These are phyloP conservation scores for Lumnitzera racemosa DNA, from an alignment of 345 rosid genomes.

Conservation along the genomic window DNA sequence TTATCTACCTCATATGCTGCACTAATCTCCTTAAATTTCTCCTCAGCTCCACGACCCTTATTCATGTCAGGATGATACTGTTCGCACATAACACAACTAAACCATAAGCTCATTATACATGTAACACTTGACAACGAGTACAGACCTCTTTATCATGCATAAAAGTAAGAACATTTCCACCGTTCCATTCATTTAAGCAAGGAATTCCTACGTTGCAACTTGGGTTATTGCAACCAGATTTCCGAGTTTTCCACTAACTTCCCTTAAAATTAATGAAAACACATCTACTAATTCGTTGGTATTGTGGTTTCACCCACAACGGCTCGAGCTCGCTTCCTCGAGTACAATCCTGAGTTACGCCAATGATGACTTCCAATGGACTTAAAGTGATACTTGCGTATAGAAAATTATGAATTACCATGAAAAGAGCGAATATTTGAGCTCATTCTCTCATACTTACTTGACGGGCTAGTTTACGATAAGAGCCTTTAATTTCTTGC, in stretches of 20 bases:
- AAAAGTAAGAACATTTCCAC: not conserved
- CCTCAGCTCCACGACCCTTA: slow-evolving; percentile 77
- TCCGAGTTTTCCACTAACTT: too few species aligned
- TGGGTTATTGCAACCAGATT: too few species aligned
- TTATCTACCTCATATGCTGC: slow-evolving; percentile 86
- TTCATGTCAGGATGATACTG: slow-evolving; percentile 94
- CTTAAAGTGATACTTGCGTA: too few species aligned
- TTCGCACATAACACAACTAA: slow-evolving; percentile 14
- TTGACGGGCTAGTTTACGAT: slow-evolving; percentile 86
- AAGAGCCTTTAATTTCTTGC: slow-evolving; percentile 74
- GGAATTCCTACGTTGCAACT: too few species aligned
- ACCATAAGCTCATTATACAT: slow-evolving; percentile 2
- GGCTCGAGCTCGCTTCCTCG: too few species aligned
- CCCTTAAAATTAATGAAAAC: too few species aligned
- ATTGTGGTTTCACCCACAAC: too few species aligned
- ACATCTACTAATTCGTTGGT: too few species aligned
- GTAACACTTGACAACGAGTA: not conserved
- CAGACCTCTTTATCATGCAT: not conserved
- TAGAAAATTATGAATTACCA: too few species aligned
- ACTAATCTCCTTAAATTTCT: slow-evolving; percentile 90
- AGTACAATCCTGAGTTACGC: too few species aligned
- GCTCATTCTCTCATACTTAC: slow-evolving; percentile 21
- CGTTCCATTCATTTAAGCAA: not conserved
- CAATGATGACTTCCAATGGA: too few species aligned
- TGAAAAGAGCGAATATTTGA: not conserved